Conservation (phyloP, 1,139 yeast genomes). For the Lizanozyma gosingica region DNA sequence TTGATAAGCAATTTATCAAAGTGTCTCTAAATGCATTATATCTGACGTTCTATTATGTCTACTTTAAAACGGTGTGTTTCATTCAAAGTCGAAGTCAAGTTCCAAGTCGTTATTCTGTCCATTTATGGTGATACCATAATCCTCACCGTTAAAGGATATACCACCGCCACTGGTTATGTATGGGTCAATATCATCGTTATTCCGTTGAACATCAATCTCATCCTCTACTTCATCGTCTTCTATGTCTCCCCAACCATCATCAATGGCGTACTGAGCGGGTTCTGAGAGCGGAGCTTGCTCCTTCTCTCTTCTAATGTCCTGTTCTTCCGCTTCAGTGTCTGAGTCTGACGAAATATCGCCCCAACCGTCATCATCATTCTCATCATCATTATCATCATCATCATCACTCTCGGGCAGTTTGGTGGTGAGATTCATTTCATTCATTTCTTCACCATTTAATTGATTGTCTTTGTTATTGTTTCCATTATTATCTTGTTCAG, state of each 20-base stretch:
- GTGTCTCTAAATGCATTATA: too few species aligned
- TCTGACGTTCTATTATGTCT: too few species aligned
- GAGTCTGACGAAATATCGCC: neutral
- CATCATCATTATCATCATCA: neutral
- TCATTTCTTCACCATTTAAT: too few species aligned
- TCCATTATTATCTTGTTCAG: neutral
- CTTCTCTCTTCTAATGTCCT: neutral
- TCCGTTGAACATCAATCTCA: neutral
- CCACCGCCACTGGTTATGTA: too few species aligned
- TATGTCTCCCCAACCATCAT: conserved; percentile 1
- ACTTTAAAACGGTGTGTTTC: too few species aligned
- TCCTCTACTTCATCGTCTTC: conserved; percentile 8
- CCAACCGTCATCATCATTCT: neutral
- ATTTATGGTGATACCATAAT: conserved; percentile 6
- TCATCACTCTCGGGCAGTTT: neutral
- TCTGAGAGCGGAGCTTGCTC: neutral
- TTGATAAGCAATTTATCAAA: too few species aligned
- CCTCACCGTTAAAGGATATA: too few species aligned
- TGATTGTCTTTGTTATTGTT: conserved; percentile 1
- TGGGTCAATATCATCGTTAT: too few species aligned
- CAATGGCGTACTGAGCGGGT: neutral
- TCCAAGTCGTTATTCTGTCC: conserved; percentile 12
- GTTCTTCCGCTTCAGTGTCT: neutral
- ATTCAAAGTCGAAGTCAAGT: conserved; percentile 24
- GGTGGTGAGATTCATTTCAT: too few species aligned